Conservation (phyloP, 257 asterid genomes). For the Cinchona pubescens region DNA sequence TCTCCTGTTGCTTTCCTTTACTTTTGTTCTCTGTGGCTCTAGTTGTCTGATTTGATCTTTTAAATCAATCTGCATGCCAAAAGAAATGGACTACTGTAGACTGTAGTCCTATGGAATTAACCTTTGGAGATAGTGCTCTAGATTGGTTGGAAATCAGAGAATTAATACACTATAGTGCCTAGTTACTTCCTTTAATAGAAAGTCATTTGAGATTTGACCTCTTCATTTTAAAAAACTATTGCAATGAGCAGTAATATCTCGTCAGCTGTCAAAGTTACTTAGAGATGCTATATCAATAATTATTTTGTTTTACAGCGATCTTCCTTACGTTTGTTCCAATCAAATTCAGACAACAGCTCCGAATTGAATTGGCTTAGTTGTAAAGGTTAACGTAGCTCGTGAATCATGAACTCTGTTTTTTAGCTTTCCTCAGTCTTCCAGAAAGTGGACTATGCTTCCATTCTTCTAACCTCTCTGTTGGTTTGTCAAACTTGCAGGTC, state of each 20-base stretch:
- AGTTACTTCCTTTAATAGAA: not conserved
- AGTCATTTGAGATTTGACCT: not conserved
- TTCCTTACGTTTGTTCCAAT: not conserved
- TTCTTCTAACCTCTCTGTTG: not conserved
- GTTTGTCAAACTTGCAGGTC: conserved; percentile 46
- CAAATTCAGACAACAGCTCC: not conserved
- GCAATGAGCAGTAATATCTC: not conserved
- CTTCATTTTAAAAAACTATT: not conserved
- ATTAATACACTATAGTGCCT: not conserved
- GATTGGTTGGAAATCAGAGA: not conserved
- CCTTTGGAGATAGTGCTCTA: not conserved
- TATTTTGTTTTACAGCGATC: not conserved
- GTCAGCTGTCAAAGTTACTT: not conserved
- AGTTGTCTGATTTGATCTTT: not conserved
- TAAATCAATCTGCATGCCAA: not conserved
- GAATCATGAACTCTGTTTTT: not conserved
- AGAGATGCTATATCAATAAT: not conserved
- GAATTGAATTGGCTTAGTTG: not conserved
- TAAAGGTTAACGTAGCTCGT: not conserved
- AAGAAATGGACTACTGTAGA: not conserved
- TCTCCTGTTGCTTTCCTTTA: conserved; percentile 6
- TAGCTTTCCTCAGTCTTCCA: not conserved
- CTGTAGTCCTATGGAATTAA: not conserved
- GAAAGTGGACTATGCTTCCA: conserved; percentile 5
- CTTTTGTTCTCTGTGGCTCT: not conserved